Evolutionary conservation across 2,329 filamentous ascomycete species (phyloP).

Genomic region (Calonectria pseudoreteaudii): DNA sequence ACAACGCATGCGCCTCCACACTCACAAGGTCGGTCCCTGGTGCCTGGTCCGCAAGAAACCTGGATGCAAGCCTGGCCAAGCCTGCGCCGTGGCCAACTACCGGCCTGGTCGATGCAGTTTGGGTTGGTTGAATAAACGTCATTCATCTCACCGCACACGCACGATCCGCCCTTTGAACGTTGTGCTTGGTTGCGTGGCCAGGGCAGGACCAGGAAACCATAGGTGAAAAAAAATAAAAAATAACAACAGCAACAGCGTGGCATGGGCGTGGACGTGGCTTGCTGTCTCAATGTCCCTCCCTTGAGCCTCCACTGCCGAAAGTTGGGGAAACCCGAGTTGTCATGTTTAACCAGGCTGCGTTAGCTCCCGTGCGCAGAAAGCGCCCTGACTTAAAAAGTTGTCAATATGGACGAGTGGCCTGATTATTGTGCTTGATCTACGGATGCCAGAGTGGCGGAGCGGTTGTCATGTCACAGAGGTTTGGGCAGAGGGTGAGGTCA

Average conservation of each 20-base stretch:
- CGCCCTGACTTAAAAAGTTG: neutral
- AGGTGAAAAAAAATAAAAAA: neutral
- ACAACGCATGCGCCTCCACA: neutral
- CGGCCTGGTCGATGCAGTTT: neutral
- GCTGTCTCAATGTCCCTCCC: slow-evolving; percentile 14
- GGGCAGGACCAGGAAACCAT: neutral
- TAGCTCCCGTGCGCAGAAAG: neutral
- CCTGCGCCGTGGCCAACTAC: neutral
- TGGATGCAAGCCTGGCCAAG: neutral
- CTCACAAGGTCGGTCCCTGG: neutral
- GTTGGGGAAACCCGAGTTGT: neutral
- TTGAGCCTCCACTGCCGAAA: neutral
- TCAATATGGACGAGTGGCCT: neutral
- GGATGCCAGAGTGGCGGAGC: neutral
- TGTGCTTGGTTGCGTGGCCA: neutral
- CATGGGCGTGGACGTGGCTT: neutral
- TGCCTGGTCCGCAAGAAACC: neutral
- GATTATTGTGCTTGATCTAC: neutral
- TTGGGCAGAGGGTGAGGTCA: neutral
- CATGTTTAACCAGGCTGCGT: neutral
- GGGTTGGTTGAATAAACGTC: neutral
- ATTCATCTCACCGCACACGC: neutral
- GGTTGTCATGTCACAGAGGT: neutral
- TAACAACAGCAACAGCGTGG: neutral
- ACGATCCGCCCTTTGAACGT: neutral